phyloP scores from a whole-genome alignment of 2,329 filamentous ascomycete species.

The Fusarium sp. region DNA sequence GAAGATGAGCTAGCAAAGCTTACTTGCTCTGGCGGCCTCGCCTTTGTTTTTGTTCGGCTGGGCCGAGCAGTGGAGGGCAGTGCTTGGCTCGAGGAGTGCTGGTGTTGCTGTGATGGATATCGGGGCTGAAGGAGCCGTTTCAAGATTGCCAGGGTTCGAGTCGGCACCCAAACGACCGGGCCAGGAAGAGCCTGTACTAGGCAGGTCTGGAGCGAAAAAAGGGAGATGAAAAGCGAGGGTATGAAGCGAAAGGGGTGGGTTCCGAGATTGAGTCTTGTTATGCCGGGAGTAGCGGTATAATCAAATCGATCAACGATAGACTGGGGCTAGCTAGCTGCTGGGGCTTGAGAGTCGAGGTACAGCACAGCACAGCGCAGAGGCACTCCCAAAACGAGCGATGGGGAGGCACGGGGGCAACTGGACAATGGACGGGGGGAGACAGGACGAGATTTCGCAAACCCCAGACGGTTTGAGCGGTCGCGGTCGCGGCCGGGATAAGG shows the following conservation, averaged over 20 bases:
- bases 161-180: constrained; percentile 42
- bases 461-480: constrained; percentile 19
- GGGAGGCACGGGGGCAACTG: constrained; percentile 22
- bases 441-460: constrained; percentile 35
- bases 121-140: constrained; percentile 46
- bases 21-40: constrained; percentile 29
- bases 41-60: constrained; percentile 41
- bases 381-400: constrained; percentile 29
- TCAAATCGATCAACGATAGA: constrained; percentile 48
- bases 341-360: constrained; percentile 12
- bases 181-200: constrained; percentile 39
- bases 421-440: background rate
- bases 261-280: constrained; percentile 20
- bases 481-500: constrained; percentile 36
- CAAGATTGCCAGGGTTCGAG: constrained; percentile 46
- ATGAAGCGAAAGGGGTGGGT: constrained; percentile 34
- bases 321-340: constrained; percentile 2
- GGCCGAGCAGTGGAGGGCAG: constrained; percentile 28
- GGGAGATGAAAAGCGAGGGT: constrained; percentile 43
- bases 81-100: constrained; percentile 29
- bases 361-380: background rate
- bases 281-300: constrained; percentile 22
- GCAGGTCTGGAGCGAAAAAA: constrained; percentile 44
- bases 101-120: constrained; percentile 46
- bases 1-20: background rate